Conservation (phyloP, 768 basidiomycete species). For the Boletus pseudo-olivaceus region DNA sequence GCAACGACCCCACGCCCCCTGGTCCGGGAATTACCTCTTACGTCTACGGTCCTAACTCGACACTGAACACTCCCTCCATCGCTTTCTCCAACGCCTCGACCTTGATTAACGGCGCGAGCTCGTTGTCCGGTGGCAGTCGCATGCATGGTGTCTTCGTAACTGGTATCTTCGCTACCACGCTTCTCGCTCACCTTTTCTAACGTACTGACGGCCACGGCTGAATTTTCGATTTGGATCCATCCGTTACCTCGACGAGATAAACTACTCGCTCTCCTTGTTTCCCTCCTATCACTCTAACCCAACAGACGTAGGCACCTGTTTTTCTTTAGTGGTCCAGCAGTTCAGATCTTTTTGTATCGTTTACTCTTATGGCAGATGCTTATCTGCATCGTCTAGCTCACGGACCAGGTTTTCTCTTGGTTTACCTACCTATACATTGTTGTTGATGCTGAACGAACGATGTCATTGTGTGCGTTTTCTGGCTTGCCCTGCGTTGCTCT, state of each 20-base stretch:
- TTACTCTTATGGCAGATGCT: background rate
- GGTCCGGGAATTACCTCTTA: slow-evolving; percentile 56
- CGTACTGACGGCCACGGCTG: background rate
- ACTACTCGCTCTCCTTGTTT: background rate
- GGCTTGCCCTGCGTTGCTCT: background rate
- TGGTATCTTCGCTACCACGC: slow-evolving; percentile 5
- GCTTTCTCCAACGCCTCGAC: slow-evolving; percentile 57
- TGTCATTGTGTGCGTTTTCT: background rate
- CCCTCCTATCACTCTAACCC: background rate
- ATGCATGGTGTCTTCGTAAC: slow-evolving; percentile 15
- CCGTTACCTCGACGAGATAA: background rate
- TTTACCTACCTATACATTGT: background rate
- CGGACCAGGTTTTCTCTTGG: background rate
- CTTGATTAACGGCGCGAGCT: slow-evolving; percentile 41
- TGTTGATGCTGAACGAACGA: background rate
- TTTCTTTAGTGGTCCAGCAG: background rate
- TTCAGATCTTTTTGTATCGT: background rate
- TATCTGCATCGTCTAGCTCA: background rate
- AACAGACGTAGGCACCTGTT: background rate
- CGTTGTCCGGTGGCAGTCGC: slow-evolving; percentile 5
- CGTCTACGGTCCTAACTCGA: slow-evolving; percentile 55
- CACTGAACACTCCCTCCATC: slow-evolving; percentile 50
- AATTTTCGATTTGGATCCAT: background rate
- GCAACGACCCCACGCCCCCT: slow-evolving; percentile 47
- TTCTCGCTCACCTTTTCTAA: slow-evolving; percentile 23